Percentiles rank a stretch among this genome's conserved stretches.
phyloP scores from a whole-genome alignment of 495 filamentous ascomycete genomes.

The Penicillium samsonianum region DNA sequence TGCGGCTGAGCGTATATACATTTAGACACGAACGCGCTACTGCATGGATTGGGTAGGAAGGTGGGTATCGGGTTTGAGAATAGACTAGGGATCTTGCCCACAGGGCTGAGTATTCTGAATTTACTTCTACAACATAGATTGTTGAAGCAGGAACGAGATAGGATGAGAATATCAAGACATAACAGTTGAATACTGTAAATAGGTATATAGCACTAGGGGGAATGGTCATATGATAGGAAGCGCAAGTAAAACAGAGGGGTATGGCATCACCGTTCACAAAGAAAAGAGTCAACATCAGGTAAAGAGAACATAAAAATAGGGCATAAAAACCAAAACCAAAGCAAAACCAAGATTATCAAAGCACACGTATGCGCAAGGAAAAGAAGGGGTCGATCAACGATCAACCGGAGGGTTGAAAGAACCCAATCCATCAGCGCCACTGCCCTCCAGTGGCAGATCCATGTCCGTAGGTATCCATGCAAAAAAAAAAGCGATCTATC shows the following conservation, averaged over 20 bases:
- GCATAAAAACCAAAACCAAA: constrained; percentile 10
- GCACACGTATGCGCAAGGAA: constrained; percentile 24
- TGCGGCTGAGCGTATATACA: not conserved
- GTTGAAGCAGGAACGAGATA: not conserved
- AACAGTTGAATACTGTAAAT: constrained; percentile 8
- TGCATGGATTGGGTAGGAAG: not conserved
- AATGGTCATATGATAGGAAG: constrained; percentile 13
- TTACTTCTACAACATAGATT: not conserved
- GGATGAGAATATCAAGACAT: not conserved
- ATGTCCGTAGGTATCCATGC: constrained; percentile 31
- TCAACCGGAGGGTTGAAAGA: constrained; percentile 20
- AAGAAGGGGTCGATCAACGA: constrained; percentile 25
- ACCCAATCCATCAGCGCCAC: constrained; percentile 32
- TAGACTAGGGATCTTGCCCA: not conserved
- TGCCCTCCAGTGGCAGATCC: constrained; percentile 39
- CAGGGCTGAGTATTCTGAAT: constrained; percentile 1
- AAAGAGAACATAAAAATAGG: constrained; percentile 11
- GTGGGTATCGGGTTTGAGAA: no score
- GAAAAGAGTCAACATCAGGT: constrained; percentile 10
- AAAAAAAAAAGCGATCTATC: constrained; percentile 29
- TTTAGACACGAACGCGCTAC: not conserved
- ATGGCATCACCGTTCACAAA: constrained; percentile 15
- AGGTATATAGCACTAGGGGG: constrained; percentile 8
- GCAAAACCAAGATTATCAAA: constrained; percentile 7
- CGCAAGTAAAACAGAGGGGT: constrained; percentile 16